These are phyloP conservation scores for Nyssa sinensis DNA, from an alignment of 148 eudicot species.

Conservation along the genomic window DNA sequence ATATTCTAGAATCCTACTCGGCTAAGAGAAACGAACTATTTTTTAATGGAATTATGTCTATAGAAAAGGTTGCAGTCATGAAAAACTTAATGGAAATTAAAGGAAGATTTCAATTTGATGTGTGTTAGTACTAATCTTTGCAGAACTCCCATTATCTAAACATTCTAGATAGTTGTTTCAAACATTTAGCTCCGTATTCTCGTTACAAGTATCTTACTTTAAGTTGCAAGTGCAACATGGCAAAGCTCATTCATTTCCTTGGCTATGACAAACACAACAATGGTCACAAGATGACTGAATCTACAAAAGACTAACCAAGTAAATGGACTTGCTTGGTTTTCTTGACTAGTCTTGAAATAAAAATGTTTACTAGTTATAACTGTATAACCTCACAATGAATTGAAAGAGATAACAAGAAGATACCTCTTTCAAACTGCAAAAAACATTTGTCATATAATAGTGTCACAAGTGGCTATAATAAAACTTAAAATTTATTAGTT, in stretches of 20 bases:
- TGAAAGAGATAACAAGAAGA: neutral
- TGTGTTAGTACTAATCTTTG: neutral
- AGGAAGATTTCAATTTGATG: neutral
- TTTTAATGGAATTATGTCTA: constrained; percentile 40
- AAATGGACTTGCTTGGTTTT: no score
- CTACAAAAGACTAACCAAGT: no score
- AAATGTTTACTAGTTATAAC: neutral
- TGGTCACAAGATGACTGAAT: neutral
- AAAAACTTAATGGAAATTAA: neutral
- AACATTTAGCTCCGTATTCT: no score
- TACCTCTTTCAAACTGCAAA: neutral
- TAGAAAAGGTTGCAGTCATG: neutral
- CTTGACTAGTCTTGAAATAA: no score
- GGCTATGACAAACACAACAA: neutral
- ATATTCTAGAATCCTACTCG: constrained; percentile 23
- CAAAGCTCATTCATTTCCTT: constrained; percentile 9
- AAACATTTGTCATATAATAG: neutral
- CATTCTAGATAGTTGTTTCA: neutral
- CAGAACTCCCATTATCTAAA: neutral
- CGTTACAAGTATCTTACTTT: neutral
- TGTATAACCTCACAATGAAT: neutral
- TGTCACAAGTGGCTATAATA: neutral
- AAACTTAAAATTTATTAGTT: neutral
- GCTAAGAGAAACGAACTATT: constrained; percentile 31
- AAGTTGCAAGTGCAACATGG: neutral